A percentile compares a stretch with the other conserved stretches of the same genome.
These are phyloP conservation scores for Penicillium sp. DNA, from an alignment of 2,329 filamentous ascomycete species.

Conservation along the genomic window DNA sequence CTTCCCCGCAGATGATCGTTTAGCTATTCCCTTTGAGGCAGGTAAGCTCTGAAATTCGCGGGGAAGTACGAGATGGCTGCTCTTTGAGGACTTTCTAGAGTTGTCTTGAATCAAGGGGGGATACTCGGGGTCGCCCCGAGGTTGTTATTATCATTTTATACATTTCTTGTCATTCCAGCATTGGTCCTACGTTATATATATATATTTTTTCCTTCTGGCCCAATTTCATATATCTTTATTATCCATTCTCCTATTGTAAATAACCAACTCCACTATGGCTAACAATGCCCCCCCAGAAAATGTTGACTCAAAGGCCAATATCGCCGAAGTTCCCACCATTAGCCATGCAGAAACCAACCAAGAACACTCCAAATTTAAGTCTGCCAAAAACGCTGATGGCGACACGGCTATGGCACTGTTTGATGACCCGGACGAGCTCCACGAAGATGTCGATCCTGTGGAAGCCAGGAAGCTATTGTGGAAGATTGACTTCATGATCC, in stretches of 20 bases:
- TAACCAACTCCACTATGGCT: conserved; percentile 13
- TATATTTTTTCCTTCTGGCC: neutral
- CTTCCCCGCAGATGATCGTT: conserved; percentile 20
- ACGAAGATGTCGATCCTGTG: conserved; percentile 47
- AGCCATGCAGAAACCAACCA: conserved; percentile 32
- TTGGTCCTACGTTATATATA: neutral
- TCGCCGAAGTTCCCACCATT: conserved; percentile 25
- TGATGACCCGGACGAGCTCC: conserved; percentile 48
- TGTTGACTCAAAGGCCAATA: conserved; percentile 24
- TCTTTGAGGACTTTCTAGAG: neutral
- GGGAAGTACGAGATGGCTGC: neutral
- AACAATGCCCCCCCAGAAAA: conserved; percentile 6
- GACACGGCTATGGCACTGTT: conserved; percentile 56
- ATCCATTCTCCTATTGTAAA: neutral
- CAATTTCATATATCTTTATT: neutral
- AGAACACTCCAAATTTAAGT: conserved; percentile 29
- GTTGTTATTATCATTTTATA: neutral
- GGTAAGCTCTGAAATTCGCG: conserved; percentile 9
- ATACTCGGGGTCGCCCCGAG: neutral
- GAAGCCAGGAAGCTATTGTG: conserved; percentile 52
- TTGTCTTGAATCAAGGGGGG: neutral
- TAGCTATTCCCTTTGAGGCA: neutral
- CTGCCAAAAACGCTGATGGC: conserved; percentile 38
- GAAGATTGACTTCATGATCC: conserved; percentile 60
- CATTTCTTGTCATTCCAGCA: neutral